phyloP scores from a whole-genome alignment of 805 yeast genomes.

The Ogataea minuta region DNA sequence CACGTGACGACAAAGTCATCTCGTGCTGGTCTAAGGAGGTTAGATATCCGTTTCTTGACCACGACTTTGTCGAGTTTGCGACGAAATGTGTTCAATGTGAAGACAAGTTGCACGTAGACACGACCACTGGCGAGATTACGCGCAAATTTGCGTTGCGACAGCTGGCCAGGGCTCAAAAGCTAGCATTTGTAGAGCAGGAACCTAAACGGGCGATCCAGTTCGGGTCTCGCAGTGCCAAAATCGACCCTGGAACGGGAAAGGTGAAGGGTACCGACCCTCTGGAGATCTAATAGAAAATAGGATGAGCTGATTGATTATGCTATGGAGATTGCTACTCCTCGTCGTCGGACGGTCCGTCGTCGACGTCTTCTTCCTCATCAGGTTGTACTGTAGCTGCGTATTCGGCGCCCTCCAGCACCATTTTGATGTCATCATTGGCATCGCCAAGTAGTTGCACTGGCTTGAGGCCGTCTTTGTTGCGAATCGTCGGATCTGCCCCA shows the following conservation, averaged over 20 bases:
- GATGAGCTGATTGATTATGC: conserved; percentile 2
- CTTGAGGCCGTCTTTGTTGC: conserved; percentile 61
- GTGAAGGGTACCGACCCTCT: conserved; percentile 67
- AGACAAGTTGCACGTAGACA: conserved; percentile 39
- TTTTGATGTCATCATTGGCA: conserved; percentile 54
- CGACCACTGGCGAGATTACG: conserved; percentile 34
- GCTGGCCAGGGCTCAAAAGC: conserved; percentile 46
- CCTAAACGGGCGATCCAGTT: conserved; percentile 94
- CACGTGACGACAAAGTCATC: conserved; percentile 89
- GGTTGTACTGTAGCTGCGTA: conserved; percentile 53
- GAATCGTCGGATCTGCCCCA: conserved; percentile 76
- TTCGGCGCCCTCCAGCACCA: conserved; percentile 78
- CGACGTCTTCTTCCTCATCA: conserved; percentile 37
- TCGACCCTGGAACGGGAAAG: conserved; percentile 77
- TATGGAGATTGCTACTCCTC: conserved; percentile 14
- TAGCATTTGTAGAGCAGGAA: conserved; percentile 62
- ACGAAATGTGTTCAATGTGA: conserved; percentile 48
- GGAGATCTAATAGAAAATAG: conserved; percentile 9
- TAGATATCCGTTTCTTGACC: conserved; percentile 82
- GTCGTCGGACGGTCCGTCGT: conserved; percentile 32
- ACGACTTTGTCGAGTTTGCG: conserved; percentile 50
- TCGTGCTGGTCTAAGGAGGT: conserved; percentile 86
- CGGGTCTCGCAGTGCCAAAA: conserved; percentile 93
- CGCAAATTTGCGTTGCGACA: conserved; percentile 59
- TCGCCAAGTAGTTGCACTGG: conserved; percentile 66